Conservation (phyloP, 805 yeast species). For the Myxozyma sirexii region DNA sequence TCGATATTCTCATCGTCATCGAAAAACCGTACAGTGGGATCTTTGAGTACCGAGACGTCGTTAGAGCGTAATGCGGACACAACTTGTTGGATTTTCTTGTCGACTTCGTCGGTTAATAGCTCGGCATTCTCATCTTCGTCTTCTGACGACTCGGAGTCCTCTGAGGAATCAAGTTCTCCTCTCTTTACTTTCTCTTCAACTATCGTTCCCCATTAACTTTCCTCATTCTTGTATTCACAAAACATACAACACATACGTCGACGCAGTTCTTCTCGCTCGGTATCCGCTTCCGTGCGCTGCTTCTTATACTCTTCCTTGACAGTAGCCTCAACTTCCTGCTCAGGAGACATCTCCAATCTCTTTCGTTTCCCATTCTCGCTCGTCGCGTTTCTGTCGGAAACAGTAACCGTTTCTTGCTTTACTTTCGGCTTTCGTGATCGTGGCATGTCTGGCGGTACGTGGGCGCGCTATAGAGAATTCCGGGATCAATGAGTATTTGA, state of each 20-base stretch:
- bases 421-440: slow-evolving; percentile 1
- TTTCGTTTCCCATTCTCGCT: slow-evolving; percentile 1
- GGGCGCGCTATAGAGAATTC: too few relatives aligned
- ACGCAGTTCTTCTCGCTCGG: slow-evolving; percentile 41
- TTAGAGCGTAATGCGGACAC: slow-evolving; percentile 67
- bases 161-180: slow-evolving; percentile 41
- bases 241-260: slow-evolving; percentile 28
- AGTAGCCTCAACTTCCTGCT: slow-evolving; percentile 25
- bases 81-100: slow-evolving; percentile 73
- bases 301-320: slow-evolving; percentile 39
- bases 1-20: slow-evolving; percentile 51
- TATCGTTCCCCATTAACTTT: background rate
- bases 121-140: slow-evolving; percentile 94
- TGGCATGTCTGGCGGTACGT: background rate
- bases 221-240: background rate
- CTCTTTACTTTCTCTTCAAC: slow-evolving; percentile 38
- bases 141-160: slow-evolving; percentile 52
- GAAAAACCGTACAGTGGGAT: slow-evolving; percentile 73
- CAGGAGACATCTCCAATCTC: slow-evolving; percentile 1
- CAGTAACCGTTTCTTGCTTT: background rate
- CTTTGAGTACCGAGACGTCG: slow-evolving; percentile 61
- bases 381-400: background rate
- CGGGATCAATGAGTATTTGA: too few relatives aligned
- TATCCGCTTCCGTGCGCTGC: slow-evolving; percentile 41
- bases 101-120: slow-evolving; percentile 81